A percentile compares a stretch with the other conserved stretches of the same genome.
phyloP scores from a whole-genome alignment of 768 basidiomycete genomes.

The Saitozyma podzolica region DNA sequence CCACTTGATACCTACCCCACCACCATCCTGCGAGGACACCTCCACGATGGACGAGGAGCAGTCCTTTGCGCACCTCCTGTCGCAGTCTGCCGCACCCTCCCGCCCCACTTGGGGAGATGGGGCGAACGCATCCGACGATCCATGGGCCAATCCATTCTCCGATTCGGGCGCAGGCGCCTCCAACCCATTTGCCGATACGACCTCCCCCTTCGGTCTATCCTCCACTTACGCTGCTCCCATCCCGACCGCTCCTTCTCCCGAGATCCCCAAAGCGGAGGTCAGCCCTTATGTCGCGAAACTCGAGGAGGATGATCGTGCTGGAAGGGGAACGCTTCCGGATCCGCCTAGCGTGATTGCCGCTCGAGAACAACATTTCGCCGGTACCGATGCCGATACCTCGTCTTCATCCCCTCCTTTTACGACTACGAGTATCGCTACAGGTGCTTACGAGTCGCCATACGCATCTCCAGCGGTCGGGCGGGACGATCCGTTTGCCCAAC shows the following conservation, averaged over 20 bases:
- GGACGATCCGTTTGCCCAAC: conserved; percentile 11
- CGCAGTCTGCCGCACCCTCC: conserved; percentile 26
- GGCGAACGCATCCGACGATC: conserved; percentile 22
- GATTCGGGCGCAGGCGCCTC: conserved; percentile 17
- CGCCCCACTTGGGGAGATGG: conserved; percentile 19
- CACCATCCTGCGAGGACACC: not conserved
- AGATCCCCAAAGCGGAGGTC: conserved; percentile 11
- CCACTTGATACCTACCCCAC: not conserved
- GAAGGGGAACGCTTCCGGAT: conserved; percentile 25
- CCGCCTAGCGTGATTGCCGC: conserved; percentile 45
- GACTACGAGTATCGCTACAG: too few species aligned
- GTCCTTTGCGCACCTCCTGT: conserved; percentile 39
- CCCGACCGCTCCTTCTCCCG: not conserved
- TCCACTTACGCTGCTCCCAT: conserved; percentile 4
- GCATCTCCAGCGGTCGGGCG: not conserved
- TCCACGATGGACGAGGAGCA: conserved; percentile 41
- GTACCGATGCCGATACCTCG: too few species aligned
- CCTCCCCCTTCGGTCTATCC: conserved; percentile 5
- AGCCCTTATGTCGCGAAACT: conserved; percentile 39
- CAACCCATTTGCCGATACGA: not conserved
- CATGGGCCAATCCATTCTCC: conserved; percentile 50
- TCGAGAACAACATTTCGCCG: conserved; percentile 12
- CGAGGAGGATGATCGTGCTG: conserved; percentile 21
- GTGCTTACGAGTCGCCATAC: not conserved
- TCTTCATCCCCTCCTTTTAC: too few species aligned